phyloP scores from a whole-genome alignment of 2,329 filamentous ascomycete species.

The Kalmusia sp. region DNA sequence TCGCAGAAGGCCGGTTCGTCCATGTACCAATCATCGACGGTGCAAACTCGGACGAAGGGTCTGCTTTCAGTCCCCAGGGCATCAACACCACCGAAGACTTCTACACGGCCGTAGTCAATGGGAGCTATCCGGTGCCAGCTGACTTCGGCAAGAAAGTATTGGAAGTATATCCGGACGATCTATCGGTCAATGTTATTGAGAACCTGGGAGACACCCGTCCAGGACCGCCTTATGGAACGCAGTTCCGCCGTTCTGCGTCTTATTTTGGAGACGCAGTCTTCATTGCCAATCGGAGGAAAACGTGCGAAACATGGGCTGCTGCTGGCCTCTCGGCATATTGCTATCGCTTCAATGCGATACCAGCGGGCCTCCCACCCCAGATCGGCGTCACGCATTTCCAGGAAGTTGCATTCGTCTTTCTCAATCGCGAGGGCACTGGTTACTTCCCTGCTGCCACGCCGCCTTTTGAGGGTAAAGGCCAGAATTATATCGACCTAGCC shows the following conservation, averaged over 20 bases:
- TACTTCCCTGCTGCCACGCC: conserved; percentile 31
- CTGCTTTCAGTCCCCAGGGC: conserved; percentile 55
- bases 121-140: conserved; percentile 31
- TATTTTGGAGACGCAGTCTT: conserved; percentile 61
- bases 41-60: conserved; percentile 71
- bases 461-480: conserved; percentile 45
- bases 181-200: conserved; percentile 7
- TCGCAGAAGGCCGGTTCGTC: conserved; percentile 66
- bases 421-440: conserved; percentile 55
- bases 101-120: conserved; percentile 41
- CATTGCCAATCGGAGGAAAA: conserved; percentile 62
- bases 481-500: conserved; percentile 48
- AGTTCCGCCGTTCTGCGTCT: conserved; percentile 57
- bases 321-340: conserved; percentile 61
- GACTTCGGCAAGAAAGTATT: conserved; percentile 32
- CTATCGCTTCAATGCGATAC: conserved; percentile 68
- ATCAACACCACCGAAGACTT: conserved; percentile 61
- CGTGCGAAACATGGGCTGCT: conserved; percentile 60
- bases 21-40: conserved; percentile 70
- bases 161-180: conserved; percentile 37
- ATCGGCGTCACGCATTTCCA: conserved; percentile 63
- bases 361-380: conserved; percentile 52
- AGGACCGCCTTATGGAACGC: conserved; percentile 50
- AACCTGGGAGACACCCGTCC: conserved; percentile 11
- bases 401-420: conserved; percentile 57